Evolutionary conservation across 2,329 filamentous ascomycete genomes (phyloP).

Genomic region (Arthrobotrys sinensis): DNA sequence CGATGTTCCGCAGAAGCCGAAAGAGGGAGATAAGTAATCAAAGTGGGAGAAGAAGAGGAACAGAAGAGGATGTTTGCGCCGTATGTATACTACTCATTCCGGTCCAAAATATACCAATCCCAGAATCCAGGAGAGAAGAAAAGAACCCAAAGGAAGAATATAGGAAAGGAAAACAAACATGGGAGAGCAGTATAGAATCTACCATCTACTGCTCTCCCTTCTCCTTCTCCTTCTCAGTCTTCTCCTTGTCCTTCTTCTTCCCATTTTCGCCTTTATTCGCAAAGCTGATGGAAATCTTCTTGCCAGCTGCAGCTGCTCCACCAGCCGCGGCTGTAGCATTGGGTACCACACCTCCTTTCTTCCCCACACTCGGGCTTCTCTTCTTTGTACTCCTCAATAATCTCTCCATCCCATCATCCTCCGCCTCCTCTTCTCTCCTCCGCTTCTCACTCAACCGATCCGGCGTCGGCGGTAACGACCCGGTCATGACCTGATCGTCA

Average conservation of each 20-base stretch:
- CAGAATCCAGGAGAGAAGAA: conserved; percentile 11
- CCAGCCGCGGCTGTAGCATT: background rate
- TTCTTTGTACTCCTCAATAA: conserved; percentile 71
- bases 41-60: background rate
- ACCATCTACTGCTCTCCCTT: conserved; percentile 1
- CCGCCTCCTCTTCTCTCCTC: conserved; percentile 82
- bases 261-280: conserved; percentile 54
- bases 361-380: conserved; percentile 49
- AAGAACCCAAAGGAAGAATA: conserved; percentile 1
- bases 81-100: conserved; percentile 28
- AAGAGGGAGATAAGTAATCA: background rate
- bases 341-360: conserved; percentile 31
- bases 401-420: conserved; percentile 91
- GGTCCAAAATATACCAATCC: conserved; percentile 26
- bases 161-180: conserved; percentile 9
- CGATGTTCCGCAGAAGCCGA: background rate
- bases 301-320: conserved; percentile 62
- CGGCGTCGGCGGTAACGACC: conserved; percentile 71
- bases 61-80: conserved; percentile 18
- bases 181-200: background rate
- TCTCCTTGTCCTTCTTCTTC: conserved; percentile 50
- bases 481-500: conserved; percentile 63
- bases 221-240: conserved; percentile 11
- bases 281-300: conserved; percentile 65
- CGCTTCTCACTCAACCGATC: conserved; percentile 91